Percentiles rank a stretch among this genome's conserved stretches.
phyloP scores from a whole-genome alignment of 495 filamentous ascomycete genomes.

The Aspergillus funiculosus region DNA sequence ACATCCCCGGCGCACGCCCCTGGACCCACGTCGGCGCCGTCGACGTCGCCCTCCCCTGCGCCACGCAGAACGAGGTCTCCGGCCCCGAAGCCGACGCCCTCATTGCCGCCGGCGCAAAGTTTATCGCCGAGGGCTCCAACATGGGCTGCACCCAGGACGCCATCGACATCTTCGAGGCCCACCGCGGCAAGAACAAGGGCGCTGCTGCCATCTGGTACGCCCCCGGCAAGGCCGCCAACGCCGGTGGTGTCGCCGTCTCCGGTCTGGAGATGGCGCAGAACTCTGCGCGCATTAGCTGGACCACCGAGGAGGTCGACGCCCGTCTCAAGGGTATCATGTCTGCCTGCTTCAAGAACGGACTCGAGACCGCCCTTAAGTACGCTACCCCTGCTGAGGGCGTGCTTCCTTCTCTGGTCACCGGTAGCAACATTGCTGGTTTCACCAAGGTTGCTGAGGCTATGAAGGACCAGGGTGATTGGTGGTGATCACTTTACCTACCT shows the following conservation, averaged over 20 bases:
- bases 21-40: constrained; percentile 85
- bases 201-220: constrained; percentile 84
- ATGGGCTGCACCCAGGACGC: constrained; percentile 98
- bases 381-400: constrained; percentile 69
- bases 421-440: constrained; percentile 96
- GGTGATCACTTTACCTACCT: constrained; percentile 42
- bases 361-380: constrained; percentile 85
- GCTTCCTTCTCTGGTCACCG: constrained; percentile 84
- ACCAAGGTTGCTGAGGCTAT: constrained; percentile 93
- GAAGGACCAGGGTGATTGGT: constrained; percentile 97
- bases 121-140: constrained; percentile 95
- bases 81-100: constrained; percentile 82
- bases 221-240: constrained; percentile 90
- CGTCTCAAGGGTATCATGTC: constrained; percentile 94
- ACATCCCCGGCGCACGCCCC: constrained; percentile 80
- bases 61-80: constrained; percentile 96
- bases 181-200: constrained; percentile 63
- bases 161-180: constrained; percentile 87
- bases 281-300: constrained; percentile 78
- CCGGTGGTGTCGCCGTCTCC: constrained; percentile 94
- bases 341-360: constrained; percentile 83
- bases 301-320: constrained; percentile 80
- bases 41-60: constrained; percentile 86
- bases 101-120: constrained; percentile 68
- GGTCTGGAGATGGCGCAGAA: constrained; percentile 99